Evolutionary conservation across 768 basidiomycete species (phyloP).

Genomic region (Lyophyllum semitale): DNA sequence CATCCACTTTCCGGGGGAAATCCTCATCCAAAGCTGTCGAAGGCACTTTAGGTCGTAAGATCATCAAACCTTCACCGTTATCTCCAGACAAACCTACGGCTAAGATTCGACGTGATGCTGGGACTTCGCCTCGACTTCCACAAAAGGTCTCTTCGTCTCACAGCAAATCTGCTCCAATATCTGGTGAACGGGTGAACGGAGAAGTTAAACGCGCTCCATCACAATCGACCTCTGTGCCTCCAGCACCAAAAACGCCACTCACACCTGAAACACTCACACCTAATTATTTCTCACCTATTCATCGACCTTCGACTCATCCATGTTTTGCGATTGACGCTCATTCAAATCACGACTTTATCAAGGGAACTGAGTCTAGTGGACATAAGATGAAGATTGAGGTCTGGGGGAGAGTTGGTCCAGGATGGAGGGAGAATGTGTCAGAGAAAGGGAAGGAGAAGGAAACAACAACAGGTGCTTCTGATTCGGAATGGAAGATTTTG

Average conservation of each 20-base stretch:
- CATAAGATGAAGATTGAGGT: slow-evolving; percentile 56
- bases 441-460: slow-evolving; percentile 48
- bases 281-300: slow-evolving; percentile 78
- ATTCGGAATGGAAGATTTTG: slow-evolving; percentile 59
- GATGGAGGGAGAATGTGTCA: slow-evolving; percentile 27
- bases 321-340: slow-evolving; percentile 61
- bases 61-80: slow-evolving; percentile 17
- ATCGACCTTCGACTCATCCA: slow-evolving; percentile 85
- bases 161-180: slow-evolving; percentile 27
- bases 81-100: slow-evolving; percentile 21
- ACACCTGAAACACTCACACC: slow-evolving; percentile 37
- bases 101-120: slow-evolving; percentile 23
- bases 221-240: slow-evolving; percentile 14
- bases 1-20: slow-evolving; percentile 4
- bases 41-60: slow-evolving; percentile 15
- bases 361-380: slow-evolving; percentile 54
- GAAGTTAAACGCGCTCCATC: slow-evolving; percentile 14
- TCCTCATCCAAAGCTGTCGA: slow-evolving; percentile 16
- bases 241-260: slow-evolving; percentile 15
- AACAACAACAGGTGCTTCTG: slow-evolving; percentile 14
- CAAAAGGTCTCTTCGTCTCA: slow-evolving; percentile 15
- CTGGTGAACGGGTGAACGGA: slow-evolving; percentile 22
- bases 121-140: slow-evolving; percentile 12
- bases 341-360: slow-evolving; percentile 52
- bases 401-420: slow-evolving; percentile 50